A percentile compares a stretch with the other conserved stretches of the same genome.
Evolutionary conservation across 225 moss, liverwort and hornwort genomes (phyloP).

Genomic region (Sphagnum contortum): DNA sequence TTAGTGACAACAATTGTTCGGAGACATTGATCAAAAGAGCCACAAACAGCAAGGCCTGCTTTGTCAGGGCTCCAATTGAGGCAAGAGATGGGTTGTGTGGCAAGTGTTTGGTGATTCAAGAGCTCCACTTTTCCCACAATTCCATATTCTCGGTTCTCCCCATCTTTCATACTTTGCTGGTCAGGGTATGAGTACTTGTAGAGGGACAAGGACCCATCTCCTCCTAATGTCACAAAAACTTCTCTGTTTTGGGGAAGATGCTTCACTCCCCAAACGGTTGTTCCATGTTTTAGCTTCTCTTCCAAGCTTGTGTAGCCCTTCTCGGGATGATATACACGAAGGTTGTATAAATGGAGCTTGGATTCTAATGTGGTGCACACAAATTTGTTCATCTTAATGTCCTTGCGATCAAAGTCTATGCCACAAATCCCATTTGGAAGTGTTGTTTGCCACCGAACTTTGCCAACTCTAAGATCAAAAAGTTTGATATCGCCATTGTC

Average conservation of each 20-base stretch:
- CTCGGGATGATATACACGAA: slow-evolving; percentile 48
- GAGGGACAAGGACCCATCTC: slow-evolving; percentile 74
- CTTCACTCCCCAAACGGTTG: slow-evolving; percentile 72
- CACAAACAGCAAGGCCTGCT: slow-evolving; percentile 67
- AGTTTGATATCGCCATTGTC: slow-evolving; percentile 92
- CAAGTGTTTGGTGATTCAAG: slow-evolving; percentile 49
- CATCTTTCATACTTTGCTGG: slow-evolving; percentile 43
- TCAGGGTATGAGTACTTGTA: slow-evolving; percentile 84
- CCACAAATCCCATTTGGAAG: slow-evolving; percentile 77
- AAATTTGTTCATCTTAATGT: slow-evolving; percentile 92
- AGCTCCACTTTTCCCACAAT: slow-evolving; percentile 54
- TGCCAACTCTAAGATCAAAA: slow-evolving; percentile 63
- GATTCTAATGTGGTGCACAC: slow-evolving; percentile 80
- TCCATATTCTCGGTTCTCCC: slow-evolving; percentile 37
- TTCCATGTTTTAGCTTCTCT: slow-evolving; percentile 63
- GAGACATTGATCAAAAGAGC: slow-evolving; percentile 83
- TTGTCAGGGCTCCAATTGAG: slow-evolving; percentile 83
- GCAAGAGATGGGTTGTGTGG: slow-evolving; percentile 74
- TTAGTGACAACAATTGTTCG: slow-evolving; percentile 73
- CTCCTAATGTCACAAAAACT: slow-evolving; percentile 69
- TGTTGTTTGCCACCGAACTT: slow-evolving; percentile 77
- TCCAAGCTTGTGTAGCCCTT: slow-evolving; percentile 49
- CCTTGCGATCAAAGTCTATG: slow-evolving; percentile 86
- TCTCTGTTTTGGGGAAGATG: slow-evolving; percentile 88
- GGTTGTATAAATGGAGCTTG: slow-evolving; percentile 72